These are phyloP conservation scores for Cyamopsis tetragonoloba DNA, from an alignment of 306 rosid genomes.

Conservation along the genomic window DNA sequence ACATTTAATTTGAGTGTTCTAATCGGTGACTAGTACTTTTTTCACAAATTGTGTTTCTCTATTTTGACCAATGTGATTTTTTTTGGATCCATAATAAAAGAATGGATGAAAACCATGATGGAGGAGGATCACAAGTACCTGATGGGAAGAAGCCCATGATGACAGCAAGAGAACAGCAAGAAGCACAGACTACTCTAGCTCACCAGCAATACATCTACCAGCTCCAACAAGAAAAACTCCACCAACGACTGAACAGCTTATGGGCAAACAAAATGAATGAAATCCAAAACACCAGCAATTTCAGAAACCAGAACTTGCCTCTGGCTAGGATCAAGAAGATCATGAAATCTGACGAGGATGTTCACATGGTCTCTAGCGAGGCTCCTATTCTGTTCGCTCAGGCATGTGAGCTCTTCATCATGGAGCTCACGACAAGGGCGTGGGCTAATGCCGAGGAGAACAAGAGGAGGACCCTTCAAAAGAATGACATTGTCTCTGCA, in stretches of 20 bases:
- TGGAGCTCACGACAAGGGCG: conserved; percentile 54
- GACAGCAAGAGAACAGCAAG: conserved; percentile 31
- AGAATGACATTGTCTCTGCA: conserved; percentile 57
- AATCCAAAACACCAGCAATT: conserved; percentile 35
- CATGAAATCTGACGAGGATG: conserved; percentile 63
- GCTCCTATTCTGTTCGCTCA: conserved; percentile 55
- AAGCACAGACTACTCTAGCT: too few species aligned
- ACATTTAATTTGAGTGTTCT: too few species aligned
- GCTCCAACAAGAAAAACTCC: conserved; percentile 44
- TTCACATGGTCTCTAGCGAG: conserved; percentile 57
- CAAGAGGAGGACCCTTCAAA: conserved; percentile 50
- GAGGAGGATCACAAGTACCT: conserved; percentile 20
- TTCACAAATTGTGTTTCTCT: too few species aligned
- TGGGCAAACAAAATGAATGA: conserved; percentile 44
- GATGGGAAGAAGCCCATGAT: conserved; percentile 31
- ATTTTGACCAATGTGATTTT: too few species aligned
- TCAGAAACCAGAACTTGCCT: conserved; percentile 47
- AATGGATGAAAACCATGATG: conserved; percentile 53
- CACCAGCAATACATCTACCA: conserved; percentile 38
- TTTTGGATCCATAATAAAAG: neutral
- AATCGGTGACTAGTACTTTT: too few species aligned
- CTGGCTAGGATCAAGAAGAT: conserved; percentile 63
- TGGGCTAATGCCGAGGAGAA: conserved; percentile 56
- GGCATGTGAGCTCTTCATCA: conserved; percentile 73
- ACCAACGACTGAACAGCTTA: conserved; percentile 41